Base-by-base conservation (phyloP, 345 rosid genomes). In the Brassica carinata region DNA sequence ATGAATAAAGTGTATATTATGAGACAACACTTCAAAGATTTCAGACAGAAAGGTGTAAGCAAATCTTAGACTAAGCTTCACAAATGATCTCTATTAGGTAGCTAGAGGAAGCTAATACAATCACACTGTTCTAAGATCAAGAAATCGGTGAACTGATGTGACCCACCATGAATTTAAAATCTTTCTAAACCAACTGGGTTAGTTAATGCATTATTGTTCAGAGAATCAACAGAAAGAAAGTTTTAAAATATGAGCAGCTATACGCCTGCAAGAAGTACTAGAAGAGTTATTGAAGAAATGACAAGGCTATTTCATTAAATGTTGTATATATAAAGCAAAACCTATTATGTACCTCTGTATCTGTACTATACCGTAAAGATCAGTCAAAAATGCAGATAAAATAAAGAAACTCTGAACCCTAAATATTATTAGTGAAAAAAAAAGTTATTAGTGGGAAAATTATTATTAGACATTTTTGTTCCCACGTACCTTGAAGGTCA, bases 291-390 rank as follows among this genome's bases (percentile, higher is more conserved):
- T 51, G 79, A 68, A 62, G 79, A 80, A 69, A 80, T 69, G 79
- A 80, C 83, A 80, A 74, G 79, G 65, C 79, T 80, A 61, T 51
- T 51, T 80, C 83, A 74, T 80, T 80, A 34, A 80, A 80, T 74
- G 83, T 80, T 34, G 58, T 5, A 31, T 58, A 67, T 14, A 38
- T 38, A 65, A 65, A 51, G 67, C 82, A 38, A 64, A 64, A 78
- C 66, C 66, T 64, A 58, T 38, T 78, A 57, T 72, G 72, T 64
- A 64, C 33, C 57, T 64, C 33, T 53, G 38, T 79, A 38, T 38
- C 61, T 65, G 73, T 66, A 58, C 51, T 79, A 73, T 59, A 40
- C 69, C 74, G 33, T 67, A 59, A 51, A 15, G 17, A 51, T 51
- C 58, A 51, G 2, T 51, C 73, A 77, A 79, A 58, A 66, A 29